phyloP scores from a whole-genome alignment of 345 rosid genomes.

The Noccaea bulbosa region DNA sequence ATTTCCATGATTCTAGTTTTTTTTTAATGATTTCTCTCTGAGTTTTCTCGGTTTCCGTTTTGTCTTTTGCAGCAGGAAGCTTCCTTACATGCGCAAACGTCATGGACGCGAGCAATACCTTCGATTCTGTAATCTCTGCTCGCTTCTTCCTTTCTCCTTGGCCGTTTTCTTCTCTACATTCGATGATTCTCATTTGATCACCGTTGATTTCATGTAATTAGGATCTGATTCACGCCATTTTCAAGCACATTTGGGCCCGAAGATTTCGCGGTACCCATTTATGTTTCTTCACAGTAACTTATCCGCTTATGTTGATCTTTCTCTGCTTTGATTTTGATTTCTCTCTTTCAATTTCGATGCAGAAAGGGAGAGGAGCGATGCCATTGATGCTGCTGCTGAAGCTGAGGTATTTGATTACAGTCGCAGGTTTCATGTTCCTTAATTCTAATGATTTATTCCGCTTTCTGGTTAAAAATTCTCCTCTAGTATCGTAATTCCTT shows the following conservation, averaged over 20 bases:
- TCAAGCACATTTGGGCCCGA: slow-evolving; percentile 79
- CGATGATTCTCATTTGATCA: neutral
- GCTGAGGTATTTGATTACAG: slow-evolving; percentile 52
- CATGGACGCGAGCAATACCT: slow-evolving; percentile 60
- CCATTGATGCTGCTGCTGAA: slow-evolving; percentile 55
- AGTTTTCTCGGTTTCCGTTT: neutral
- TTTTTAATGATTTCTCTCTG: too few species aligned
- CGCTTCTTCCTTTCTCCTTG: neutral
- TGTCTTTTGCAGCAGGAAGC: slow-evolving; percentile 4
- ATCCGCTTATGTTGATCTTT: neutral
- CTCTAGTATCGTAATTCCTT: neutral
- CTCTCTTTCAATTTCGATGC: slow-evolving; percentile 12
- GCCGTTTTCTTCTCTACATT: neutral
- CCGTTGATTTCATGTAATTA: slow-evolving; percentile 30
- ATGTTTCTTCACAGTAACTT: neutral
- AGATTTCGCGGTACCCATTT: slow-evolving; percentile 58
- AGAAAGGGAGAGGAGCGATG: slow-evolving; percentile 71
- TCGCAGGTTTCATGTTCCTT: neutral
- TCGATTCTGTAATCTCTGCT: slow-evolving; percentile 56
- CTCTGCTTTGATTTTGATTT: neutral
- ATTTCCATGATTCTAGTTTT: neutral
- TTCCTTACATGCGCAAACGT: slow-evolving; percentile 22
- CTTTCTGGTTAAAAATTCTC: neutral
- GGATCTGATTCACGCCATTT: slow-evolving; percentile 84
- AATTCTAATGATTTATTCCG: neutral